phyloP scores from a whole-genome alignment of 1,284 basidiomycete genomes.

The Cystobasidium pallidum region DNA sequence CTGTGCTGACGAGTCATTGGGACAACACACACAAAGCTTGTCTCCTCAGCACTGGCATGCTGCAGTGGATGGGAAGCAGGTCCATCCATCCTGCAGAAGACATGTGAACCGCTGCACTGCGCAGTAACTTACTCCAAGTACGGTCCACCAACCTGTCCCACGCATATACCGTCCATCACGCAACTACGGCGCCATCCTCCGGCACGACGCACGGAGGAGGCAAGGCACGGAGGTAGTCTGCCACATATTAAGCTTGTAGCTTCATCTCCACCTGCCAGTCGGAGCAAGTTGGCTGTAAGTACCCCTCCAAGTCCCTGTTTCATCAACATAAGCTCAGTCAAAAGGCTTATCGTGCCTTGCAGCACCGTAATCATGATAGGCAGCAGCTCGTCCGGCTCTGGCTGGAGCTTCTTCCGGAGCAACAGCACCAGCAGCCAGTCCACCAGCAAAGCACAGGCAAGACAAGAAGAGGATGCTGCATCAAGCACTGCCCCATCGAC shows the following conservation, averaged over 20 bases:
- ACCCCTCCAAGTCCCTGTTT: neutral
- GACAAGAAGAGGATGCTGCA: neutral
- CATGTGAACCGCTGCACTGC: neutral
- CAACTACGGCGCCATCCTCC: conserved; percentile 22
- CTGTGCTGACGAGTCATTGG: conserved; percentile 17
- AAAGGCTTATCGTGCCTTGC: neutral
- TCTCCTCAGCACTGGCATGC: neutral
- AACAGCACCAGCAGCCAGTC: conserved; percentile 24
- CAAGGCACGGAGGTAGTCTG: neutral
- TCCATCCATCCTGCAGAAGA: neutral
- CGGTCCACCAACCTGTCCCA: neutral
- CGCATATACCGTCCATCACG: neutral
- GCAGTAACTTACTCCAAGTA: neutral
- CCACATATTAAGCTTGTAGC: neutral
- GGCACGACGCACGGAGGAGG: neutral
- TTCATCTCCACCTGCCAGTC: neutral
- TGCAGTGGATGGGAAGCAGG: neutral
- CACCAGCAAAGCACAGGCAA: neutral
- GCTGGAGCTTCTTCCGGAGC: conserved; percentile 29
- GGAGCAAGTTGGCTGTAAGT: neutral
- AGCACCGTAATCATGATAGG: conserved; percentile 13
- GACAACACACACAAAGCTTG: neutral
- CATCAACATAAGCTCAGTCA: neutral
- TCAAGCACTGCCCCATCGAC: neutral
- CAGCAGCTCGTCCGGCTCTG: conserved; percentile 20